phyloP scores from a whole-genome alignment of 768 basidiomycete species.

The Mycena capillaripes region DNA sequence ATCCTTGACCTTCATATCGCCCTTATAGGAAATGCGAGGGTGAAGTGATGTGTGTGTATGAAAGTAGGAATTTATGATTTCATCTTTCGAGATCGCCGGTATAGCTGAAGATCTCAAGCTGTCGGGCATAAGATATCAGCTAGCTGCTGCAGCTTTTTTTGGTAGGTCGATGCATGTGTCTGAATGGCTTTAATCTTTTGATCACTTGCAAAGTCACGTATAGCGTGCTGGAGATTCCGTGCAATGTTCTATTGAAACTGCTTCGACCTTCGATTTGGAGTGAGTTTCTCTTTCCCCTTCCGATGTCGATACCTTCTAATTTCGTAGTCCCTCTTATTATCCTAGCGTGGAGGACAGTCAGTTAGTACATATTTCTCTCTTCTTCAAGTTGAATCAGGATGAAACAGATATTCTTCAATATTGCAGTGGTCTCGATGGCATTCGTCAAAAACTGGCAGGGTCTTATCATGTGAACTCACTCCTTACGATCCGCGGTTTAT shows the following conservation, averaged over 20 bases:
- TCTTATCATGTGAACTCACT: conserved; percentile 50
- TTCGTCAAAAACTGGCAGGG: conserved; percentile 43
- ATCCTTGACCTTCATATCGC: background rate
- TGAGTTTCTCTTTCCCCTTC: conserved; percentile 19
- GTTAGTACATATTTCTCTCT: conserved; percentile 28
- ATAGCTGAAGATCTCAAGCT: conserved; percentile 53
- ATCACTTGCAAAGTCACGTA: no score
- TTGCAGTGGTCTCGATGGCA: conserved; percentile 43
- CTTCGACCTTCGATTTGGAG: conserved; percentile 46
- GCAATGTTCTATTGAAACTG: conserved; percentile 43
- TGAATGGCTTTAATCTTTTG: background rate
- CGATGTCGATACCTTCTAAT: background rate
- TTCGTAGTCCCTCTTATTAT: conserved; percentile 40
- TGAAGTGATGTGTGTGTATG: background rate
- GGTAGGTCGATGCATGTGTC: conserved; percentile 28
- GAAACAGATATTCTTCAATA: background rate
- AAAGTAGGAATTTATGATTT: background rate
- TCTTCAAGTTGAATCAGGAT: background rate
- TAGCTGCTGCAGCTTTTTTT: conserved; percentile 46
- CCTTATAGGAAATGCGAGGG: conserved; percentile 53
- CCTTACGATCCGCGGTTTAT: no score
- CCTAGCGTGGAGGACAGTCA: conserved; percentile 44
- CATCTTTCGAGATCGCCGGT: conserved; percentile 53
- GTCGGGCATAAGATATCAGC: conserved; percentile 43
- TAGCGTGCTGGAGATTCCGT: conserved; percentile 45